Percentiles rank a stretch among this genome's conserved stretches.
These are phyloP conservation scores for Camptophora hylomeconis DNA, from an alignment of 2,329 filamentous ascomycete species.

Conservation along the genomic window DNA sequence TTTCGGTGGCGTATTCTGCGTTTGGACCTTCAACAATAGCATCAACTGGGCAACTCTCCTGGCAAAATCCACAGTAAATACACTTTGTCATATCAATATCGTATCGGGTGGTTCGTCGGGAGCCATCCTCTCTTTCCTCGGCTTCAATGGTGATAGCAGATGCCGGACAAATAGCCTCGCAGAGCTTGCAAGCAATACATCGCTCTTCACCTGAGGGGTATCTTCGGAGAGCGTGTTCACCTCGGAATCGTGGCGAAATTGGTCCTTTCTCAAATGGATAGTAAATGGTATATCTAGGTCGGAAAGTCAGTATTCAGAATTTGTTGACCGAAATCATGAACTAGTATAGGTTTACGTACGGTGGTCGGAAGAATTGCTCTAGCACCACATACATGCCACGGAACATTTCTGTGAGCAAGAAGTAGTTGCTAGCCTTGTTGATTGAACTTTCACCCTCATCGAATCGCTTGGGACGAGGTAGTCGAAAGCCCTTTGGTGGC, in stretches of 20 bases:
- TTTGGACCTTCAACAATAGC: slow-evolving; percentile 73
- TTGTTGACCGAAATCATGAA: neutral
- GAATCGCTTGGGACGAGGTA: slow-evolving; percentile 62
- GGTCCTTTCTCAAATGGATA: slow-evolving; percentile 99
- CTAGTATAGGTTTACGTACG: slow-evolving; percentile 69
- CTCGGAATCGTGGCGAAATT: slow-evolving; percentile 94
- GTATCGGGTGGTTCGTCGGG: slow-evolving; percentile 88
- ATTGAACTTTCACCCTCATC: slow-evolving; percentile 67
- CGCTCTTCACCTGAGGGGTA: slow-evolving; percentile 97
- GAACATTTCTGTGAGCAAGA: slow-evolving; percentile 89
- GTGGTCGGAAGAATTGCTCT: slow-evolving; percentile 96
- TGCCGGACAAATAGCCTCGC: slow-evolving; percentile 94
- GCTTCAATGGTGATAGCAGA: slow-evolving; percentile 99
- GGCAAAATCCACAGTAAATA: slow-evolving; percentile 99
- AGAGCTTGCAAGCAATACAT: slow-evolving; percentile 99
- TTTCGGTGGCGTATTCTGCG: slow-evolving; percentile 63
- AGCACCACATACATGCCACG: slow-evolving; percentile 95
- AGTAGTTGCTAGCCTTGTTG: slow-evolving; percentile 83
- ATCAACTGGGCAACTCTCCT: slow-evolving; percentile 96
- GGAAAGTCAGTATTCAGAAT: slow-evolving; percentile 12
- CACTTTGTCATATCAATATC: slow-evolving; percentile 99
- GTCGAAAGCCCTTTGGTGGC: slow-evolving; percentile 68
- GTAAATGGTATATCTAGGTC: slow-evolving; percentile 83
- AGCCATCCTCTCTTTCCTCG: slow-evolving; percentile 92
- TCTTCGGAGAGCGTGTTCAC: slow-evolving; percentile 88